Conservation (phyloP, 2,329 filamentous ascomycete species). For the Uncinocarpus reesii region DNA sequence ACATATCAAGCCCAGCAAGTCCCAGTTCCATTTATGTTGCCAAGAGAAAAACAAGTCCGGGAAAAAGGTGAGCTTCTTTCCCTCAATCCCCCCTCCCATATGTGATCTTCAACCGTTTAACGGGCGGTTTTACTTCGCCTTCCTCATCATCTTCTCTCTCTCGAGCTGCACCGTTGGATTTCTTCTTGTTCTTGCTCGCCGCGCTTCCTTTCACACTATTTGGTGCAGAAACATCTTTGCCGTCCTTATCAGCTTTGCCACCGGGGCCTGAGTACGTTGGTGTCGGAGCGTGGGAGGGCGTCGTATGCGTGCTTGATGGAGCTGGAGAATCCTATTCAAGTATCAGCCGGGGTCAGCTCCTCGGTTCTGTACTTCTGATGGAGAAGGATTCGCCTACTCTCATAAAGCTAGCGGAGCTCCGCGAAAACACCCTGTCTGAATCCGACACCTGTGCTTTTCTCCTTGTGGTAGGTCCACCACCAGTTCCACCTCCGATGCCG, state of each 20-base stretch:
- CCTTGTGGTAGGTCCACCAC: constrained; percentile 31
- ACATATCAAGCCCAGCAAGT: no score
- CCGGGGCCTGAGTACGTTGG: constrained; percentile 32
- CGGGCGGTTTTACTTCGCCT: constrained; percentile 28
- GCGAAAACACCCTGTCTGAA: constrained; percentile 39
- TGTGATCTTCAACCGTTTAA: constrained; percentile 38
- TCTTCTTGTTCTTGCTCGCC: constrained; percentile 27
- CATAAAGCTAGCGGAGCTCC: constrained; percentile 42
- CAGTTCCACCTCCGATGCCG: constrained; percentile 34
- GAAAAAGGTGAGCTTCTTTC: background rate
- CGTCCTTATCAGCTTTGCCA: constrained; percentile 18
- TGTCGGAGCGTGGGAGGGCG: constrained; percentile 39
- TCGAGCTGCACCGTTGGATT: constrained; percentile 27
- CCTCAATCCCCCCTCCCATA: constrained; percentile 31
- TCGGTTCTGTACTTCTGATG: background rate
- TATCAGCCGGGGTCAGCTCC: background rate
- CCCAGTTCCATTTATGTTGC: no score
- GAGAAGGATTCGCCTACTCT: constrained; percentile 23
- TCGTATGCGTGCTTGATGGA: constrained; percentile 38
- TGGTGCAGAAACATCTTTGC: constrained; percentile 19
- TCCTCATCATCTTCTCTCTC: constrained; percentile 29
- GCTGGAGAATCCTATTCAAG: constrained; percentile 32
- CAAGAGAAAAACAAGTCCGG: background rate
- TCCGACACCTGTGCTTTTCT: constrained; percentile 39
- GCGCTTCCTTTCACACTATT: constrained; percentile 27